A percentile compares a stretch with the other conserved stretches of the same genome.
phyloP scores from a whole-genome alignment of 306 rosid species.

The Geum urbanum region DNA sequence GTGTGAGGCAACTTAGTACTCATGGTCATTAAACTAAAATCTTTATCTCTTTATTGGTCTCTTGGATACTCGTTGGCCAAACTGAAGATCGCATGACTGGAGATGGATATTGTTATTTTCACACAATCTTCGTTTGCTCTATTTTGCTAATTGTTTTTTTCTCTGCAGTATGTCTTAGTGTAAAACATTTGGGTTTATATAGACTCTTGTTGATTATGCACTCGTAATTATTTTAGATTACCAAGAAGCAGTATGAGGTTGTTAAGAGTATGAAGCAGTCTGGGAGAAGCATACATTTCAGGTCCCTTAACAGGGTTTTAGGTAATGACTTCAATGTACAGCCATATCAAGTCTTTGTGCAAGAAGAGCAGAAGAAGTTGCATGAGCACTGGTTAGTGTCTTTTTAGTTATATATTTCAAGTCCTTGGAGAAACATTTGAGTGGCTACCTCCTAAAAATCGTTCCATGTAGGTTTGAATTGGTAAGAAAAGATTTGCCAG shows the following conservation, averaged over 20 bases:
- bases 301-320: slow-evolving; percentile 79
- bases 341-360: slow-evolving; percentile 72
- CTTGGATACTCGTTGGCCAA: not conserved
- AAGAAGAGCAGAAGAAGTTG: slow-evolving; percentile 88
- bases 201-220: slow-evolving; percentile 28
- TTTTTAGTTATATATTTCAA: slow-evolving; percentile 16
- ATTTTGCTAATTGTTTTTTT: not conserved
- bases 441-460: slow-evolving; percentile 15
- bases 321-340: slow-evolving; percentile 69
- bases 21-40: not conserved
- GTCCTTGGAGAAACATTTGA: slow-evolving; percentile 1
- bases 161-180: not conserved
- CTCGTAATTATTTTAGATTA: slow-evolving; percentile 58
- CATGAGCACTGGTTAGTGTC: slow-evolving; percentile 79
- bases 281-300: slow-evolving; percentile 67
- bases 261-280: slow-evolving; percentile 89
- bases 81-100: not conserved
- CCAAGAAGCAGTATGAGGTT: slow-evolving; percentile 82
- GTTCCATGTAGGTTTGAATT: slow-evolving; percentile 63
- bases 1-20: not conserved
- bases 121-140: slow-evolving; percentile 1
- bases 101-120: not conserved
- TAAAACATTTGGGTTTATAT: not conserved
- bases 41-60: not conserved
- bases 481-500: slow-evolving; percentile 69